Evolutionary conservation across 495 filamentous ascomycete genomes (phyloP), one percentile per base, ranked within the genome.

Genomic region (Hypoxylon lenormandii): DNA sequence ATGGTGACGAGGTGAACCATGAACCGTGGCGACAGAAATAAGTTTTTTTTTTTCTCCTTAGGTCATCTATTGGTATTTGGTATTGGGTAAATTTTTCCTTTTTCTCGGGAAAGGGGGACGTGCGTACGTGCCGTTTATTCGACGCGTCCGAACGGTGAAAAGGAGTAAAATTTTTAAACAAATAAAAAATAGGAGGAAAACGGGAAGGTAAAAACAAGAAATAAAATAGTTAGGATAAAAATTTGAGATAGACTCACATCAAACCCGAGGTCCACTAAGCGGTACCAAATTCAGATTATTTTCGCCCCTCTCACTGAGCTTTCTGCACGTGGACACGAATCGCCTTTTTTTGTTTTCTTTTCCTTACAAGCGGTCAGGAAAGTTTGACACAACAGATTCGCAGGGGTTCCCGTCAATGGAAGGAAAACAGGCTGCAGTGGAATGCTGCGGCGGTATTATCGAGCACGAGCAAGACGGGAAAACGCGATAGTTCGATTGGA

Each of bases 181-280:
- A 48, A 61, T 15, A 61, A 55, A 52, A 60, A 48, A 61, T 23
- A 46, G 58, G 64, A 63, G 63, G 72, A 72, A 65, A 64, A 56
- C 54, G 68, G 47, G 66, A 72, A 54, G 58, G 52, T n/a, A 66
- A 72, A 74, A 59, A 70, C 49, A 67, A 26, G 56, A 75, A 62
- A 66, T 72, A 67, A 61, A 56, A 72, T 58, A 68, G 30, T 33
- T 47, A 67, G 28, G 47, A 45, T 63, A 61, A 61, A 56, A 60
- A 54, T 56, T 52, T 55, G 37, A 54, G 22, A 58, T 18, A 26
- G 58, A 64, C 68, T 64, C 50, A 78, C 68, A 63, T 62, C 53
- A 57, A 55, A 61, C 47, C 43, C 53, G 62, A 71, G 68, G 47
- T 71, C 68, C 62, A 71, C 68, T 53, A 40, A 15, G 61, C 56